Conservation (phyloP, 495 filamentous ascomycete genomes). For the Xylaria nigripes region DNA sequence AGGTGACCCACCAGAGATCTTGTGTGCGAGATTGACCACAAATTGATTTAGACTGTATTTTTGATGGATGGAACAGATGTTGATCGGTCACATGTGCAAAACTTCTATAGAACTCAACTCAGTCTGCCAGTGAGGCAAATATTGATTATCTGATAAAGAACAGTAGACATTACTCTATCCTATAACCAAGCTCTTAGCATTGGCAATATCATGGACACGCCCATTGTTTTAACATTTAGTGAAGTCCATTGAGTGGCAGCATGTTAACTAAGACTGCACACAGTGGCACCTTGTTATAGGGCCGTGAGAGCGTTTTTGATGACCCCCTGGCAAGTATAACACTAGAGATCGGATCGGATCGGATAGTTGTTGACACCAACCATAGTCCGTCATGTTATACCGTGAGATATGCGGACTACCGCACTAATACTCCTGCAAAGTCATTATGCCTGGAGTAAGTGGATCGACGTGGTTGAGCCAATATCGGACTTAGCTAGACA, state of each 20-base stretch:
- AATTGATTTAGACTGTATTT: too few species aligned
- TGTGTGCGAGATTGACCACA: too few species aligned
- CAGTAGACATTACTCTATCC: background rate
- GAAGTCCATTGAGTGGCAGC: too few species aligned
- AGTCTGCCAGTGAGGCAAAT: too few species aligned
- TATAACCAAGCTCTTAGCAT: background rate
- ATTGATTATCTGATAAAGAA: background rate
- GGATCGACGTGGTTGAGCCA: background rate
- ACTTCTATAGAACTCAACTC: too few species aligned
- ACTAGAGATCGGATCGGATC: background rate
- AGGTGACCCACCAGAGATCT: too few species aligned
- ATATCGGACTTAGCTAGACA: background rate
- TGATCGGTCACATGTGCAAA: too few species aligned
- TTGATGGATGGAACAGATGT: too few species aligned
- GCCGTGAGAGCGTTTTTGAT: background rate
- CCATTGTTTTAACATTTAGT: too few species aligned
- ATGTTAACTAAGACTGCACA: background rate
- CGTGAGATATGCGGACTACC: background rate
- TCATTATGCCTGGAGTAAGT: background rate
- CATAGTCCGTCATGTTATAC: background rate
- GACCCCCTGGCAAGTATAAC: background rate
- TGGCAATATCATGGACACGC: background rate
- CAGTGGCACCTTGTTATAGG: background rate
- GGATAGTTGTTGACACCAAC: background rate
- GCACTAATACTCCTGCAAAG: background rate